These are phyloP conservation scores for Quercus dentata DNA, from an alignment of 306 rosid species.

Conservation along the genomic window DNA sequence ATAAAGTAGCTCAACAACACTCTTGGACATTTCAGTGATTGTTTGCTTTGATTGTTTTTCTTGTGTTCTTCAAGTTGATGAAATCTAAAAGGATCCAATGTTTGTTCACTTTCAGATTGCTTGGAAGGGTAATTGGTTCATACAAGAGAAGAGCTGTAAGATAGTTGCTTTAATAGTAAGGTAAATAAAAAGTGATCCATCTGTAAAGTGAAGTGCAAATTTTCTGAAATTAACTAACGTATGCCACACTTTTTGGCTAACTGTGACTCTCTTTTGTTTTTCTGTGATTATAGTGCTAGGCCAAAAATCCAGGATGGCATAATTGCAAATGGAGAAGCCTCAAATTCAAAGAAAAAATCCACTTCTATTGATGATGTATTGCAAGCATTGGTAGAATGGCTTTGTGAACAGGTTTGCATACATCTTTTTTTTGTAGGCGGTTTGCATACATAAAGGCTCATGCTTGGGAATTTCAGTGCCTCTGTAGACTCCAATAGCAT, in stretches of 20 bases:
- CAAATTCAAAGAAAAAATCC: slow-evolving; percentile 58
- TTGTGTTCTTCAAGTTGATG: slow-evolving; percentile 4
- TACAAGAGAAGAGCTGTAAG: slow-evolving; percentile 98
- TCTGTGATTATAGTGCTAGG: slow-evolving; percentile 59
- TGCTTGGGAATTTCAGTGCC: neutral
- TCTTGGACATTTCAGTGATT: too few relatives aligned
- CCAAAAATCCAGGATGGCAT: slow-evolving; percentile 54
- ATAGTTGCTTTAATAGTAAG: slow-evolving; percentile 80
- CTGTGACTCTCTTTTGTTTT: neutral
- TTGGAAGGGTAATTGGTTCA: slow-evolving; percentile 94
- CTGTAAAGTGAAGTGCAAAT: slow-evolving; percentile 11
- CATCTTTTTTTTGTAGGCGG: slow-evolving; percentile 32
- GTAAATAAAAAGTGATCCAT: slow-evolving; percentile 35
- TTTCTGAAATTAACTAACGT: slow-evolving; percentile 13
- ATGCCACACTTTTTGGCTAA: neutral
- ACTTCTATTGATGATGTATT: slow-evolving; percentile 79
- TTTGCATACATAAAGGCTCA: slow-evolving; percentile 20
- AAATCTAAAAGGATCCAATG: slow-evolving; percentile 8
- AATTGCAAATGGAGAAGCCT: slow-evolving; percentile 63
- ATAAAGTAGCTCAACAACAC: too few relatives aligned
- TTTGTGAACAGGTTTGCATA: slow-evolving; percentile 84
- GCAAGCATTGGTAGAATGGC: slow-evolving; percentile 94
- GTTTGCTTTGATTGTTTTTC: slow-evolving; percentile 7
- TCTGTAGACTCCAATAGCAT: neutral
- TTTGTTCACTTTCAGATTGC: slow-evolving; percentile 69